phyloP scores from a whole-genome alignment of 306 rosid species.

The Pterocarpus santalinus region DNA sequence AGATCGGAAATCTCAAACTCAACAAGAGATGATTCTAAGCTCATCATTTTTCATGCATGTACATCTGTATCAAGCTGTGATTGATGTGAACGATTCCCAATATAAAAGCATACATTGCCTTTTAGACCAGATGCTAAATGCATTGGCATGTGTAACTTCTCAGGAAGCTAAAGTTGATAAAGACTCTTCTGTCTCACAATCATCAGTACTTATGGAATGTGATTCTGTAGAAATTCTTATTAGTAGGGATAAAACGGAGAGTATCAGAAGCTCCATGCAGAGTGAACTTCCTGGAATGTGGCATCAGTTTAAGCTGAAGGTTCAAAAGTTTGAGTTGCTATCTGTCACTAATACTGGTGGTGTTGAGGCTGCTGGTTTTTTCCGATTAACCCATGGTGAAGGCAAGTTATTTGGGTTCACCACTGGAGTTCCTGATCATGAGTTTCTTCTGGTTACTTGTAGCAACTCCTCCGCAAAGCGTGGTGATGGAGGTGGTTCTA shows the following conservation, averaged over 20 bases:
- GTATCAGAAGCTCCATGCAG: conserved; percentile 65
- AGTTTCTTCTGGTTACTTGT: conserved; percentile 83
- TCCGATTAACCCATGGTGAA: conserved; percentile 89
- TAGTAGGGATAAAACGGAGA: conserved; percentile 64
- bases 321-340: conserved; percentile 73
- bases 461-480: conserved; percentile 78
- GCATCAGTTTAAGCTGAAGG: conserved; percentile 71
- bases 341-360: conserved; percentile 87
- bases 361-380: conserved; percentile 66
- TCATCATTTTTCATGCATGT: conserved; percentile 69
- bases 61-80: conserved; percentile 57
- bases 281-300: conserved; percentile 94
- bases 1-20: conserved; percentile 76
- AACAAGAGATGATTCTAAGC: conserved; percentile 86
- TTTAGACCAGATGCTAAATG: conserved; percentile 66
- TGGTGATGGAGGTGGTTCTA: conserved; percentile 96
- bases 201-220: conserved; percentile 71
- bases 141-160: conserved; percentile 54
- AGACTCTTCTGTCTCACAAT: conserved; percentile 64
- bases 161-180: conserved; percentile 54
- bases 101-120: conserved; percentile 62
- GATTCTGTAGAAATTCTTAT: conserved; percentile 70
- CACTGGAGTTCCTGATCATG: conserved; percentile 70
- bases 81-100: conserved; percentile 63
- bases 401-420: conserved; percentile 83